Conservation (phyloP, 371 early-diverging fungal genomes). For the Rhizopus arrhizus region DNA sequence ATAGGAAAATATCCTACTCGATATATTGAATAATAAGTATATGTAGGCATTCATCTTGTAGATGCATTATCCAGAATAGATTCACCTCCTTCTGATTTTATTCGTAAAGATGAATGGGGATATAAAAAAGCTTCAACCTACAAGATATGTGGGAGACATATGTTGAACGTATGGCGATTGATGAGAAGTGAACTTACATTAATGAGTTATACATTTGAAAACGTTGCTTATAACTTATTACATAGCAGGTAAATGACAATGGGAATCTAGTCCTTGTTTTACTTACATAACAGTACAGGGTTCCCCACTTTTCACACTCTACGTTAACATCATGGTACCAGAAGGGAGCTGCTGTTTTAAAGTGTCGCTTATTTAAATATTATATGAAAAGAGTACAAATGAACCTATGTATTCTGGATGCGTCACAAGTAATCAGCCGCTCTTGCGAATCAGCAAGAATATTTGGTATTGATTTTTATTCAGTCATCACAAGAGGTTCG, state of each 20-base stretch:
- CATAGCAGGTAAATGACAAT: slow-evolving; percentile 59
- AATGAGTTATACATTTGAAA: slow-evolving; percentile 79
- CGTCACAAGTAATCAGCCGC: slow-evolving; percentile 66
- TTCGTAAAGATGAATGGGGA: slow-evolving; percentile 56
- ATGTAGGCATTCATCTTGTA: slow-evolving; percentile 51
- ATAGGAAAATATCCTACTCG: too few relatives aligned
- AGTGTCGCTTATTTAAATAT: slow-evolving; percentile 66
- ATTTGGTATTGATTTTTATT: slow-evolving; percentile 85
- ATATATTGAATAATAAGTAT: too few relatives aligned
- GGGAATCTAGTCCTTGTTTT: background rate
- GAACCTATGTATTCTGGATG: slow-evolving; percentile 71
- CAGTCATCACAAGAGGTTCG: slow-evolving; percentile 86
- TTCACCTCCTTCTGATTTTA: slow-evolving; percentile 1
- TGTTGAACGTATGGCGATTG: slow-evolving; percentile 87
- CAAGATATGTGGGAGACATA: slow-evolving; percentile 73
- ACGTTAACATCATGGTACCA: slow-evolving; percentile 70
- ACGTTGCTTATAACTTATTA: slow-evolving; percentile 69
- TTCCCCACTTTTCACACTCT: slow-evolving; percentile 64
- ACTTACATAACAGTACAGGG: slow-evolving; percentile 32
- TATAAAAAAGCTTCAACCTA: slow-evolving; percentile 65
- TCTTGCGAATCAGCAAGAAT: slow-evolving; percentile 86
- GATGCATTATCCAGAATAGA: slow-evolving; percentile 53
- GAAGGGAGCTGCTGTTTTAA: slow-evolving; percentile 44
- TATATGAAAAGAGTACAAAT: slow-evolving; percentile 71
- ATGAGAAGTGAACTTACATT: slow-evolving; percentile 73